Evolutionary conservation across 2,329 filamentous ascomycete species (phyloP).

Genomic region (Venturia pyrina): DNA sequence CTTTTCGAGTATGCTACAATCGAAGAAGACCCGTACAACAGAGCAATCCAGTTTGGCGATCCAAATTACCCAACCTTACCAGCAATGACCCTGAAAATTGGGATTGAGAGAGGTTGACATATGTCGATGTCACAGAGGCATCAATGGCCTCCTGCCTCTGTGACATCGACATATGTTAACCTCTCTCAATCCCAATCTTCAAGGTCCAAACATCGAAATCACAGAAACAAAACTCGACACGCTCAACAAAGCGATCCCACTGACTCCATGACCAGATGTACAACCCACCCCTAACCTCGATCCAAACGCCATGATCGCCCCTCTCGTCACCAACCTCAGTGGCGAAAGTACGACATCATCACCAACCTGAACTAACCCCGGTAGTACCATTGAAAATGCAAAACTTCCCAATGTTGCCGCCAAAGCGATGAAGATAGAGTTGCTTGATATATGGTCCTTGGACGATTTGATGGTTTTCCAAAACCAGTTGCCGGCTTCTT

Average conservation of each 20-base stretch:
- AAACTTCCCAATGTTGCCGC: slow-evolving; percentile 42
- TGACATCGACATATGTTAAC: too few relatives aligned
- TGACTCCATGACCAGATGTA: slow-evolving; percentile 60
- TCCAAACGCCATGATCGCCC: slow-evolving; percentile 48
- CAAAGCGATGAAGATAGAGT: slow-evolving; percentile 41
- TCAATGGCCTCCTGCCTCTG: too few relatives aligned
- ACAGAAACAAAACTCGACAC: slow-evolving; percentile 54
- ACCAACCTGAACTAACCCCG: slow-evolving; percentile 5
- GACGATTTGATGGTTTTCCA: slow-evolving; percentile 17
- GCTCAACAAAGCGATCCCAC: slow-evolving; percentile 53
- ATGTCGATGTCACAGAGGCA: too few relatives aligned
- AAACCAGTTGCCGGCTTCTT: slow-evolving; percentile 48
- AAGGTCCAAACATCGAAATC: slow-evolving; percentile 45
- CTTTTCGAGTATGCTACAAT: too few relatives aligned
- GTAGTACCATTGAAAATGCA: slow-evolving; percentile 19
- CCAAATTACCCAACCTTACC: too few relatives aligned
- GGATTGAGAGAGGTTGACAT: too few relatives aligned
- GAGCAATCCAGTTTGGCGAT: too few relatives aligned
- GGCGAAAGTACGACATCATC: slow-evolving; percentile 1
- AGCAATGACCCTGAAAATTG: too few relatives aligned
- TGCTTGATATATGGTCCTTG: slow-evolving; percentile 25
- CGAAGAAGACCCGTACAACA: too few relatives aligned
- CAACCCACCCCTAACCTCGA: slow-evolving; percentile 55
- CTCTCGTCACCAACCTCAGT: slow-evolving; percentile 40
- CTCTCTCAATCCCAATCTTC: too few relatives aligned